Evolutionary conservation across 2,329 filamentous ascomycete genomes (phyloP), one percentile per base, ranked within the genome.

Genomic region (Ophiostoma pallidulum): DNA sequence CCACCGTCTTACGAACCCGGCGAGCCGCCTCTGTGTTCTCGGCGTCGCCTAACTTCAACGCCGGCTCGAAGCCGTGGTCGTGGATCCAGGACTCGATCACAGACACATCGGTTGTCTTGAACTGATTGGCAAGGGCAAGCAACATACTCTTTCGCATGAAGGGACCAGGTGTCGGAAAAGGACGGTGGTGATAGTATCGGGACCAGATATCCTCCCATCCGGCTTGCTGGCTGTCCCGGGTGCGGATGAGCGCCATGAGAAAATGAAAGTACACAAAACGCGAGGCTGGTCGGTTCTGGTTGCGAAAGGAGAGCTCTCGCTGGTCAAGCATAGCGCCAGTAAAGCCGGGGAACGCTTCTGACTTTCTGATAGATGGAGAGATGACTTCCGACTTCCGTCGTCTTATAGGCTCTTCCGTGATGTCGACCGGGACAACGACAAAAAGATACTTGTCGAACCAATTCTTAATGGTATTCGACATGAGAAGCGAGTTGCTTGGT

Each of bases 401-500:
- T 28, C 6, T 28, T 5, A 28, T 41, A 29, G 51, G 54, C 1
- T 4, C 40, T 33, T 53, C 52, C 7, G 18, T 42, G 1, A 29
- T 8, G 20, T 55, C 37, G 18, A 48, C 45, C 1, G 54, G 53
- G 14, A 56, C 49, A 32, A 55, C 41, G 4, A 55, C 56, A 54
- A 56, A 51, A 57, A 47, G 52, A 61, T 43, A 63, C 51, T 1
- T 64, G 62, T 57, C 62, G 58, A 41, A 60, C 60, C 35, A 55
- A 2, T 19, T 5, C 53, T 51, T 33, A 40, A 54, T 46, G 3
- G 12, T 13, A 12, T 13, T 9, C 4, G 2, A 38, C 19, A 53
- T 12, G 3, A 54, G 46, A 20, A 56, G 41, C 5, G 49, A n/a
- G 31, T 56, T 56, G 14, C 47, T 42, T 8, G 47, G 36, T 29